Base-by-base conservation (phyloP, 441 rosid species). In the Omphalea diandra region DNA sequence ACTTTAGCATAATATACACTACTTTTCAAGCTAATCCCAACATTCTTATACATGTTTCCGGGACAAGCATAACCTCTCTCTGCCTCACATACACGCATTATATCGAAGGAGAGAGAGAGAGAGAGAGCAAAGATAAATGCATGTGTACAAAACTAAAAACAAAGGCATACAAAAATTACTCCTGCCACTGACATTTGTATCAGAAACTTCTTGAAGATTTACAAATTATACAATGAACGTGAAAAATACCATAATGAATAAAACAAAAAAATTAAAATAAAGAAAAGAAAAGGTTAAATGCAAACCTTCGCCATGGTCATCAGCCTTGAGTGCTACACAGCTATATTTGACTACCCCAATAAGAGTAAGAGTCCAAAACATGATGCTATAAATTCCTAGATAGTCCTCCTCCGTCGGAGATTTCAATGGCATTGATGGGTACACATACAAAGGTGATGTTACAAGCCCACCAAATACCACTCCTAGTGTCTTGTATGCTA, bases 301-400 rank as follows among this genome's bases (percentile, higher is more conserved):
- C 22, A 54, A 62, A 83, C 91, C 91, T 88, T 88, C 94, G 9
- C 91, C 94, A 10, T 85, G 87, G 78, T 87, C 94, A 75, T 87
- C 90, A 44, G 90, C 94, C 35, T 69, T 81, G 66, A 88, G 82
- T 43, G 88, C 91, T 70, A 88, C 73, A 64, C 41, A 43, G 3
- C 82, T 65, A 58, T 88, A 88, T 73, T 87, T 86, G 54, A 86
- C 81, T 32, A 80, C 82, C 20, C 94, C 91, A 75, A 84, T 80
- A 58, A 88, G 94, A 52, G 88, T 78, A 61, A 88, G 91, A 57
- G 91, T 87, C 90, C 90, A 88, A 71, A 88, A 88, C 85, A 88
- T 87, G 73, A 88, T 87, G 65, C 90, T 80, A 72, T 69, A 87
- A 15, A 87, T 79, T 22, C 91, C 94, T 67, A n/a, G 65, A 70